Base-by-base conservation (phyloP, 306 rosid species). In the Oemleria cerasiformis region DNA sequence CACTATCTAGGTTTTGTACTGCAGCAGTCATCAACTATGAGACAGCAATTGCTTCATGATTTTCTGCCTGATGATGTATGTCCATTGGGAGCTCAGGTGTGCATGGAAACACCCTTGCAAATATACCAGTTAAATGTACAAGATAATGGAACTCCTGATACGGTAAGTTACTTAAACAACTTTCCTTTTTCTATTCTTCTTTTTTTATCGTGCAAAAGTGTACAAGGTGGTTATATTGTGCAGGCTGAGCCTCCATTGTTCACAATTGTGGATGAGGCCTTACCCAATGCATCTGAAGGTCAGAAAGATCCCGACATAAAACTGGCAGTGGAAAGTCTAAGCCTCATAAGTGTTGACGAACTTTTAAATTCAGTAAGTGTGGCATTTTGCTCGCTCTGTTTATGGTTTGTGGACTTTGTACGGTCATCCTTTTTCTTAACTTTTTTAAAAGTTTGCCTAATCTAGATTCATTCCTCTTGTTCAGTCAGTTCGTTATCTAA, bases 181-280 rank as follows among this genome's bases (percentile, higher is more conserved):
- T 40, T 72, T 79, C 34, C 2, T 21, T n/a, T 30, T 67, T 40
- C 49, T 44, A 25, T 61, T 30, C 16, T n/a, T n/a, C 39, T 50
- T 40, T 41, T 34, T 15, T 43, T 47, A 42, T n/a, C 5, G 9
- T 49, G 55, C 19, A 19, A 9, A 19, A 76, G 41, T 44, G 53
- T 79, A 42, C 79, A 68, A 38, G 45, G 56, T 9, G 73, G 58
- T 61, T 71, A 56, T 68, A 61, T 58, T 34, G 57, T 80, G 69
- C 84, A 91, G 97, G 90, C 76, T 58, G 95, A 86, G 74, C 75
- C 79, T 71, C 84, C 92, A 64, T 73, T 88, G 34, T 79, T 91
- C 82, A 82, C 83, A 58, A 73, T 73, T 54, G 92, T 79, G 51
- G 89, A 86, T 71, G 89, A 91, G 15, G 49, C 55, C 58, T 73